Evolutionary conservation across 495 filamentous ascomycete genomes (phyloP).

Genomic region (Elasticomyces elasticus): DNA sequence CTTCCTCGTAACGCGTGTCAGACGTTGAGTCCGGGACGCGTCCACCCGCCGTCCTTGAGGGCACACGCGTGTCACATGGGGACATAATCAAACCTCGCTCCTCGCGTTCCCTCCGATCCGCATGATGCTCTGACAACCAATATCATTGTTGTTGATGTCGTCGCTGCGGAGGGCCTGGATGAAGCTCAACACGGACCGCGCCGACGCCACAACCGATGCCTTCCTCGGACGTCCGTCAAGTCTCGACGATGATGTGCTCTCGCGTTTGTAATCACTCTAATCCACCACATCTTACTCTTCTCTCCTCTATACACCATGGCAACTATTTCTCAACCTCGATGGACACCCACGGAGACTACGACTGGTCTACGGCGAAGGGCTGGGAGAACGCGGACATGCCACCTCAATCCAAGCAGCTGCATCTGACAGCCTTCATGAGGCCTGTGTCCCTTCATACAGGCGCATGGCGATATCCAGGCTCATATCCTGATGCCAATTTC

Average conservation of each 20-base stretch:
- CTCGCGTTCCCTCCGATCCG: no score
- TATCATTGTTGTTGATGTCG: no score
- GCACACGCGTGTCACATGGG: no score
- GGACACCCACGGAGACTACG: background rate
- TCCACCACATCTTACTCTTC: background rate
- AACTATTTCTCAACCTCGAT: background rate
- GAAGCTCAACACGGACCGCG: no score
- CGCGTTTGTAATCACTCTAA: background rate
- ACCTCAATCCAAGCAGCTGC: constrained; percentile 36
- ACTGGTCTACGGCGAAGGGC: background rate
- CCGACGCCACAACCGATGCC: background rate
- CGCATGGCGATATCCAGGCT: constrained; percentile 47
- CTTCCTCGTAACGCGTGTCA: no score
- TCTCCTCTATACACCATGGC: background rate
- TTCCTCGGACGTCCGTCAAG: background rate
- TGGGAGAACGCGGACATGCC: constrained; percentile 18
- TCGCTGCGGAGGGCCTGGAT: no score
- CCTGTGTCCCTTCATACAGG: constrained; percentile 48
- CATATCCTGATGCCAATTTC: constrained; percentile 51
- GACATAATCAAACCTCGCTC: no score
- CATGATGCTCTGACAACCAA: no score
- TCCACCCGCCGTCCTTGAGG: no score
- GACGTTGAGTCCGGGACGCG: no score
- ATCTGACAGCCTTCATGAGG: constrained; percentile 51
- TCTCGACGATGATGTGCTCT: background rate